Conservation (phyloP, 768 basidiomycete species). For the Tulasnella sp. region DNA sequence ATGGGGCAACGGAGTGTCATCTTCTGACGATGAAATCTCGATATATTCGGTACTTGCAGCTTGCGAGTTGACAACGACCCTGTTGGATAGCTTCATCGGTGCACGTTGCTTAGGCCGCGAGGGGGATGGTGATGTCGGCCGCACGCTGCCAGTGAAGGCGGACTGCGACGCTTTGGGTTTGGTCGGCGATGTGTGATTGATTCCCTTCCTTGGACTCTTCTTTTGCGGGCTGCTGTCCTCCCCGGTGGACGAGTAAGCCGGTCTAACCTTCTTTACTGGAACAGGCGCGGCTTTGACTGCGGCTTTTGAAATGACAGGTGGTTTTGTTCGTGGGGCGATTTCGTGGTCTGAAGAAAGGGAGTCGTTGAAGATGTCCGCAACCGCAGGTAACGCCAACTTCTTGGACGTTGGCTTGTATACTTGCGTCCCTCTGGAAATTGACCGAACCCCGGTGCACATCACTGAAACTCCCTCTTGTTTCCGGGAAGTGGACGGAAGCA, state of each 20-base stretch:
- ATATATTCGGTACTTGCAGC: neutral
- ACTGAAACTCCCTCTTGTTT: too few species aligned
- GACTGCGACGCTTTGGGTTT: neutral
- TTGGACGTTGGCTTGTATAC: neutral
- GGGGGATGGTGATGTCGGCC: neutral
- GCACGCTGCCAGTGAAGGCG: too few species aligned
- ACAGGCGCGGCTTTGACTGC: neutral
- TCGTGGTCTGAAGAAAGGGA: neutral
- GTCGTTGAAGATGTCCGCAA: neutral
- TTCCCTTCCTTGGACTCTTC: slow-evolving; percentile 1
- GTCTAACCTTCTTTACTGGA: neutral
- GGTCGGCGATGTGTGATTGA: neutral
- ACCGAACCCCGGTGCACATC: too few species aligned
- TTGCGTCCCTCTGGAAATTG: neutral
- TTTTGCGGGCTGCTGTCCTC: neutral
- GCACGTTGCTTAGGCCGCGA: neutral
- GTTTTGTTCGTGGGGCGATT: neutral
- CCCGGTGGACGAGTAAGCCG: neutral
- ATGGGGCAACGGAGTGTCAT: neutral
- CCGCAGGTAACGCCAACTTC: neutral
- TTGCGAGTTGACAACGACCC: neutral
- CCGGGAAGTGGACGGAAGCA: neutral
- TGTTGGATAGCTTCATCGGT: too few species aligned
- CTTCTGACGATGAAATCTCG: neutral
- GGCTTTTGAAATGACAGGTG: neutral